A percentile compares a stretch with the other conserved stretches of the same genome.
Conservation (phyloP, 805 yeast genomes). For the Blastobotrys attinorum region DNA sequence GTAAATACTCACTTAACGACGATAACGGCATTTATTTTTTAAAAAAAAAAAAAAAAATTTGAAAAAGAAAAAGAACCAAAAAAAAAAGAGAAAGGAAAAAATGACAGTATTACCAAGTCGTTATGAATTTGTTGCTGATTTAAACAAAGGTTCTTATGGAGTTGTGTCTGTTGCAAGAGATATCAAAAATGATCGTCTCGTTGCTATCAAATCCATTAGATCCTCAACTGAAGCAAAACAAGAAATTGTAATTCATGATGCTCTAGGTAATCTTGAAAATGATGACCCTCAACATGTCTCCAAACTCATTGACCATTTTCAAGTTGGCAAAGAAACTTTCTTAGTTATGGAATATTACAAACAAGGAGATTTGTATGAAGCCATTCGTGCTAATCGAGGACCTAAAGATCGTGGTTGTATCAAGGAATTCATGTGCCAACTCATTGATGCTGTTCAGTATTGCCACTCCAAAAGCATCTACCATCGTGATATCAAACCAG, state of each 20-base stretch:
- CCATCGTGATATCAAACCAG: slow-evolving; percentile 95
- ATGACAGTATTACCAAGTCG: slow-evolving; percentile 32
- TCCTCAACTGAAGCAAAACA: slow-evolving; percentile 22
- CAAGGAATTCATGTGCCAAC: slow-evolving; percentile 53
- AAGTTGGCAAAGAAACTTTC: slow-evolving; percentile 40
- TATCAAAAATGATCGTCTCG: slow-evolving; percentile 39
- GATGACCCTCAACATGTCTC: slow-evolving; percentile 73
- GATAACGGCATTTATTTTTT: no score
- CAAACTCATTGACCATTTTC: slow-evolving; percentile 61
- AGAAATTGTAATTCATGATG: slow-evolving; percentile 67
- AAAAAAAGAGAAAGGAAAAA: background rate
- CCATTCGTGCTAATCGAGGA: slow-evolving; percentile 57
- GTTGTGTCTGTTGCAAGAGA: slow-evolving; percentile 84
- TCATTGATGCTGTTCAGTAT: slow-evolving; percentile 67
- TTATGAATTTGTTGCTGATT: slow-evolving; percentile 50
- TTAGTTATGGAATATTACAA: slow-evolving; percentile 80
- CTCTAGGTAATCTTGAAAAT: slow-evolving; percentile 57
- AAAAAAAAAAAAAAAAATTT: no score
- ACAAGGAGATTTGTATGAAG: slow-evolving; percentile 79
- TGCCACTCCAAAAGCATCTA: slow-evolving; percentile 79
- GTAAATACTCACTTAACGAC: no score
- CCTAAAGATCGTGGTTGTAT: slow-evolving; percentile 40
- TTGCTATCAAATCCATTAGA: slow-evolving; percentile 74
- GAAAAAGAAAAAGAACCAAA: background rate
- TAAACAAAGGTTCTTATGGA: slow-evolving; percentile 92